Evolutionary conservation across 2,329 filamentous ascomycete species (phyloP), one percentile per base, ranked within the genome.

Genomic region (Fusarium haematococcum): DNA sequence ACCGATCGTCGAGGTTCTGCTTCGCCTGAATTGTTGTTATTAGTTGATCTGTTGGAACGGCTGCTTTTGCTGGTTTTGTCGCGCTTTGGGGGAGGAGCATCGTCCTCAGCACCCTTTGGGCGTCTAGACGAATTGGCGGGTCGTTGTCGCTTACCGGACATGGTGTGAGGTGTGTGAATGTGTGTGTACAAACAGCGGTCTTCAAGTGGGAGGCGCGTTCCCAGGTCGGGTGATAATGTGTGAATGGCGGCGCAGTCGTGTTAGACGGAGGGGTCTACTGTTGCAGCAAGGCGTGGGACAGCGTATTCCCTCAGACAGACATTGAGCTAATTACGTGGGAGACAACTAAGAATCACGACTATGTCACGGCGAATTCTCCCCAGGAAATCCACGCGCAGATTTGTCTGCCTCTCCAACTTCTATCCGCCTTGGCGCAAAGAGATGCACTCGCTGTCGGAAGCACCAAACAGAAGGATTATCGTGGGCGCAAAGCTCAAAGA

Each of bases 1-100:
- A 97, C 95, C 50, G 97, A 99, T 81, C 97, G 94, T 83, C 97
- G 93, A 68, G 95, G 94, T 89, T 98, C 96, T 68, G 85, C 83
- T 83, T 91, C 88, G 81, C 83, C 82, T 84, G 77, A 65, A 57
- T 35, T 63, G 65, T 58, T 66, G 66, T 13, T 70, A 71, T 79
- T 76, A 79, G 77, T 74, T 58, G 65, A 59, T 57, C 64, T 59
- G 73, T 37, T 56, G 57, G 57, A 69, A 68, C 39, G 62, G 23
- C 56, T 70, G 57, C 43, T 71, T 39, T 71, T 58, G 68, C 33
- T 16, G 57, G 41, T 33, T 48, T 68, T 43, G 58, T 67, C 68
- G 67, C 58, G 67, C 43, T 52, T 66, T 63, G 63, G 67, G 57
- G 60, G 48, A 43, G 63, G 48, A 43, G 61, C 57, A 27, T 63